Conservation (phyloP, 2,329 filamentous ascomycete species). For the Hortaea werneckii region DNA sequence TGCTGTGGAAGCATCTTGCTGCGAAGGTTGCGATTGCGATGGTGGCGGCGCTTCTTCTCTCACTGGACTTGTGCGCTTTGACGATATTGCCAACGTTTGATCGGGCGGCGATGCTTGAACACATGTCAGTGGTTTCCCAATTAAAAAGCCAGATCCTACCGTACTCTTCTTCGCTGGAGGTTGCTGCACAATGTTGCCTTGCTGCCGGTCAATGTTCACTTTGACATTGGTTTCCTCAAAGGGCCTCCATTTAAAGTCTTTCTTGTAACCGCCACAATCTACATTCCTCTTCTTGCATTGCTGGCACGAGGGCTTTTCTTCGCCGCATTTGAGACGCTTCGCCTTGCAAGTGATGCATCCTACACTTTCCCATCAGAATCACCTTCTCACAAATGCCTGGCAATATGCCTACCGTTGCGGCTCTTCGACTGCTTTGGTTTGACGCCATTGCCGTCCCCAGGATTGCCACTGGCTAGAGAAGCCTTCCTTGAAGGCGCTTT, state of each 20-base stretch:
- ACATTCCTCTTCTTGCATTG: conserved; percentile 58
- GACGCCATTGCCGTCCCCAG: conserved; percentile 29
- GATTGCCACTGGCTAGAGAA: conserved; percentile 6
- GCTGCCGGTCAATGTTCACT: conserved; percentile 33
- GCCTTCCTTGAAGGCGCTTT: conserved; percentile 11
- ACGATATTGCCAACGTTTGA: conserved; percentile 8
- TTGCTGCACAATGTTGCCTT: not conserved
- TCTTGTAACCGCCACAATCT: conserved; percentile 48
- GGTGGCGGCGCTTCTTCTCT: conserved; percentile 3
- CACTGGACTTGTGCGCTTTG: conserved; percentile 11
- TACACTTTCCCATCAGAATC: conserved; percentile 24
- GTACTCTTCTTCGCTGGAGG: not conserved
- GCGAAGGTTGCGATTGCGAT: not conserved
- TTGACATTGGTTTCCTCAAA: conserved; percentile 54
- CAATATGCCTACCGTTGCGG: conserved; percentile 53
- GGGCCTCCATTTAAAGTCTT: conserved; percentile 23
- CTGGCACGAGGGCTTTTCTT: conserved; percentile 57
- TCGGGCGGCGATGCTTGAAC: conserved; percentile 8
- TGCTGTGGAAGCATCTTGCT: not conserved
- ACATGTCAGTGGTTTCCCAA: conserved; percentile 3
- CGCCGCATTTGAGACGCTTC: conserved; percentile 64
- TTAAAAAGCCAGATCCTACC: not conserved
- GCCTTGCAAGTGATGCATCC: conserved; percentile 65
- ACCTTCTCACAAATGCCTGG: not conserved
- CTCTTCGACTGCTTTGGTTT: conserved; percentile 67